Base-by-base conservation (phyloP, 768 basidiomycete genomes). In the Chiua virens region DNA sequence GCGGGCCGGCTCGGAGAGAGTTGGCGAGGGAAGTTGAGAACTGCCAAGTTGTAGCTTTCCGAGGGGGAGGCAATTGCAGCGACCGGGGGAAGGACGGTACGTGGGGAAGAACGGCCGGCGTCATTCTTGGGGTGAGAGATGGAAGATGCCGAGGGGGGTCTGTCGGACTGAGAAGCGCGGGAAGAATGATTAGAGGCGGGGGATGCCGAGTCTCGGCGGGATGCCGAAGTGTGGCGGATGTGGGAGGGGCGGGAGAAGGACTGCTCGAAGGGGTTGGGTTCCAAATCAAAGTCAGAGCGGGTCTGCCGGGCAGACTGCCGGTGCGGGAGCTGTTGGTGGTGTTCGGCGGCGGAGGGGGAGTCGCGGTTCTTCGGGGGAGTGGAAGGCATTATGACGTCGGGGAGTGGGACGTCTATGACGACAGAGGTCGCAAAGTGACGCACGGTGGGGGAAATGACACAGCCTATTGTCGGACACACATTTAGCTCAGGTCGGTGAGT, bases 211-310 rank as follows among this genome's bases (percentile, higher is more conserved):
- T 70, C 66, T 42, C 69, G 62, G 43, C 65, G 69, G 44, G 68
- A 57, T 20, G 67, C 63, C 34, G 69, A 70, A 8, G 72, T 62
- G 47, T 75, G 74, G 59, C 78, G 75, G 53, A 81, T 73, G 53
- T 82, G 81, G 20, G 80, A 78, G 25, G 79, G 77, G 27, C 77
- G 63, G 32, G 87, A 85, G 68, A 98, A 98, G 47, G 91, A 94
- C 71, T 93, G 90, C 65, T 99, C 96, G 64, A 97, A 97, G 0
- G 94, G 93, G 66, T 96, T 96, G 1, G 87, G 89, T 63, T 96
- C 93, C 32, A 89, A 79, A 67, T 80, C 77, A 67, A 89, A 85
- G 63, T 87, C 86, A 15, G 79, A 79, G 63, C 83, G 78, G 22
- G 75, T 81, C 67, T 81, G 78, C 32, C 76, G 73, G 20, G 49